These are phyloP conservation scores for Pseudocercospora vitis DNA, from an alignment of 2,329 filamentous ascomycete genomes.

Conservation along the genomic window DNA sequence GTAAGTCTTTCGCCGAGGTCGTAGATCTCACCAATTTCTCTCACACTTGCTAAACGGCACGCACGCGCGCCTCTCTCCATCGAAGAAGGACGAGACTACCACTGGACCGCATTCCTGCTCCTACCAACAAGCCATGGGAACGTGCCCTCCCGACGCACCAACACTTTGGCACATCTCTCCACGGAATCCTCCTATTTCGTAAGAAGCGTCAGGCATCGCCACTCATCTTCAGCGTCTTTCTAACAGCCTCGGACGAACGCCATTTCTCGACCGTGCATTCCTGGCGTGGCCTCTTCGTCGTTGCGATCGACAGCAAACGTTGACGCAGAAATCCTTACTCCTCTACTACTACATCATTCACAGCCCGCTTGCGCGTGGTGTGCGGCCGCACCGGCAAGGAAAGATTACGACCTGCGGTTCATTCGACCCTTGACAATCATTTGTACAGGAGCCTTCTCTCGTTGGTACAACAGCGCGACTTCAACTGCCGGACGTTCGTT, in stretches of 20 bases:
- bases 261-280: background rate
- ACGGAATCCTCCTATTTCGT: background rate
- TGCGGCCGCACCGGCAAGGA: constrained; percentile 7
- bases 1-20: background rate
- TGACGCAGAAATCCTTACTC: background rate
- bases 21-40: background rate
- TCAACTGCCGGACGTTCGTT: no score
- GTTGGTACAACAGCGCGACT: no score
- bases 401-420: constrained; percentile 6
- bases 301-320: constrained; percentile 8
- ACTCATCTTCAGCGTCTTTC: no score
- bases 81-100: no score
- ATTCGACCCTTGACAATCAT: background rate
- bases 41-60: background rate
- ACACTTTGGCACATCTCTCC: constrained; percentile 6
- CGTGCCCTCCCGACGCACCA: background rate
- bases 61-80: background rate
- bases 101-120: background rate
- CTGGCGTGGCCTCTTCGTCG: background rate
- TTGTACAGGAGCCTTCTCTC: no score
- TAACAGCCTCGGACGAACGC: background rate
- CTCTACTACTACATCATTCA: no score
- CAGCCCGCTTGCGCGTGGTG: background rate
- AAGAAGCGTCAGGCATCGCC: no score
- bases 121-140: background rate